Conservation (phyloP, 768 basidiomycete genomes). For the Termitomyces sp. region DNA sequence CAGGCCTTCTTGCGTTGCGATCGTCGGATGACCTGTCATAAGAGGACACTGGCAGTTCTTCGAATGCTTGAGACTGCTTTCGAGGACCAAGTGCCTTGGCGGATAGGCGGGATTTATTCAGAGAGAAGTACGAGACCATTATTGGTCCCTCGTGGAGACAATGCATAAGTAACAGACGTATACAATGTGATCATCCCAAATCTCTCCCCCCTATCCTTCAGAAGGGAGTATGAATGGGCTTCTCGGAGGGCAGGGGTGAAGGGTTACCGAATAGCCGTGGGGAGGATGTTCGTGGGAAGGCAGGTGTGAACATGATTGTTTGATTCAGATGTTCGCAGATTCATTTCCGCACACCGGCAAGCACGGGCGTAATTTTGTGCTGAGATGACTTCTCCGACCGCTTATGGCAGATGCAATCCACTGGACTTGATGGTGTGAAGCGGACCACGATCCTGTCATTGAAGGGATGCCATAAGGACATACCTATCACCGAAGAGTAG, state of each 20-base stretch:
- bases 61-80: constrained; percentile 94
- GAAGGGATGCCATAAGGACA: background rate
- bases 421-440: background rate
- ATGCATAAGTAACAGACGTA: constrained; percentile 28
- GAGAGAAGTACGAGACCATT: constrained; percentile 69
- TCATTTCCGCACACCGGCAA: background rate
- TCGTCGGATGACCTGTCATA: constrained; percentile 24
- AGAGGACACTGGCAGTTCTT: constrained; percentile 55
- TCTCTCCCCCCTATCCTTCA: too few species aligned
- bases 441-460: background rate
- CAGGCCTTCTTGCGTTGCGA: constrained; percentile 67
- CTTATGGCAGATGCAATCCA: background rate
- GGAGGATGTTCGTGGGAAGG: constrained; percentile 17
- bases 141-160: constrained; percentile 46
- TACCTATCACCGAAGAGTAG: background rate
- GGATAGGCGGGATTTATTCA: constrained; percentile 1
- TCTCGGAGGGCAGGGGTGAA: too few species aligned
- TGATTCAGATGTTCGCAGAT: background rate
- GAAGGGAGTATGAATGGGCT: too few species aligned
- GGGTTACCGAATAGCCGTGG: constrained; percentile 95
- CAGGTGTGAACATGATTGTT: constrained; percentile 33
- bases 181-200: constrained; percentile 97
- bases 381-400: background rate
- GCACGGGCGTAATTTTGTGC: background rate
- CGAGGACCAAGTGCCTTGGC: constrained; percentile 65